phyloP scores from a whole-genome alignment of 2,329 filamentous ascomycete species.

The Drechslerella dactyloides region DNA sequence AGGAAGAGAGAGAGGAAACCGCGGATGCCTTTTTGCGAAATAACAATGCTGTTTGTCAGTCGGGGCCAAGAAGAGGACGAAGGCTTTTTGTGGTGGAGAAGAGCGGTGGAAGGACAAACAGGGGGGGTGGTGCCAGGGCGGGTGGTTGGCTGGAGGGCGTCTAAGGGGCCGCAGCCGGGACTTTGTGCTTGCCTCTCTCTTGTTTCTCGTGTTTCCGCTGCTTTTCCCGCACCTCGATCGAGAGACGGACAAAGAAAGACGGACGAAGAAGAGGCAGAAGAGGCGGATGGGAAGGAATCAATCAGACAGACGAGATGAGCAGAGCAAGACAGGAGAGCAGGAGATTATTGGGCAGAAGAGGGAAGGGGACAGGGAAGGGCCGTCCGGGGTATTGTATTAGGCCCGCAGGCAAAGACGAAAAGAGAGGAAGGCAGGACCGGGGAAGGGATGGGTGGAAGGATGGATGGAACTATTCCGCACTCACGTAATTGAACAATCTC shows the following conservation, averaged over 20 bases:
- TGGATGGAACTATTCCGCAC: background rate
- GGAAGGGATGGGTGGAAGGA: background rate
- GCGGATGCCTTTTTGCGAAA: conserved; percentile 23
- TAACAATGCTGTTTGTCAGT: background rate
- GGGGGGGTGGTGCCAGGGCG: background rate
- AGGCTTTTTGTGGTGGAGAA: conserved; percentile 2
- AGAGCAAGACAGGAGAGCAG: background rate
- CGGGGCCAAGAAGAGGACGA: conserved; percentile 11
- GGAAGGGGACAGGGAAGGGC: background rate
- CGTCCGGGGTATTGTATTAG: background rate
- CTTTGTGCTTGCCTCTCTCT: too few relatives aligned
- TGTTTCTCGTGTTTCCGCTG: too few relatives aligned
- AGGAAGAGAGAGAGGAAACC: conserved; percentile 18
- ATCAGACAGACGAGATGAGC: background rate
- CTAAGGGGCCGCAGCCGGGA: too few relatives aligned
- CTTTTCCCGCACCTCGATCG: too few relatives aligned
- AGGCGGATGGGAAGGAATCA: too few relatives aligned
- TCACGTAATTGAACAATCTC: too few relatives aligned
- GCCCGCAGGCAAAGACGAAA: background rate
- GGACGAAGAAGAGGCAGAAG: background rate
- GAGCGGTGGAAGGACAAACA: conserved; percentile 10
- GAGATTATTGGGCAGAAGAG: background rate
- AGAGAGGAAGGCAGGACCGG: background rate
- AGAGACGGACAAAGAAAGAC: background rate
- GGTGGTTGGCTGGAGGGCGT: conserved; percentile 4